Conservation (phyloP, 129 eudicot genomes). For the Arctium lappa region DNA sequence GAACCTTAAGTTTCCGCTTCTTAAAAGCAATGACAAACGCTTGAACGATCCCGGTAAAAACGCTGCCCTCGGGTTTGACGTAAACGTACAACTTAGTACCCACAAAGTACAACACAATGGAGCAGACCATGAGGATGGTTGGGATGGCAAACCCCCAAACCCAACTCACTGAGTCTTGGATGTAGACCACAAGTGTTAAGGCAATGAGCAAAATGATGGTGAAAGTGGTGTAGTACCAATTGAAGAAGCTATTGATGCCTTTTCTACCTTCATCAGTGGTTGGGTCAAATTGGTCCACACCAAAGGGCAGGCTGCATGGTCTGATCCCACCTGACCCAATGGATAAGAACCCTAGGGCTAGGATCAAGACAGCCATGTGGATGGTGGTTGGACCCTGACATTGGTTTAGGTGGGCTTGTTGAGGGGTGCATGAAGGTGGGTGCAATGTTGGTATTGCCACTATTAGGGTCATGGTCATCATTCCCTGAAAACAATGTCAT, state of each 20-base stretch:
- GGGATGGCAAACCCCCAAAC: conserved; percentile 70
- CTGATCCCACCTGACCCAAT: conserved; percentile 78
- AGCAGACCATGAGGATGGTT: conserved; percentile 52
- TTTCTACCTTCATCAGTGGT: conserved; percentile 80
- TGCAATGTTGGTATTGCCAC: conserved; percentile 48
- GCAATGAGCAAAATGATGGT: conserved; percentile 59
- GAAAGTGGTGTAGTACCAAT: conserved; percentile 88
- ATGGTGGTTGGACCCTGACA: conserved; percentile 46
- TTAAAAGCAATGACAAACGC: conserved; percentile 62
- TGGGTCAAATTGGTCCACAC: conserved; percentile 88
- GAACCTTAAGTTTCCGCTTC: conserved; percentile 58
- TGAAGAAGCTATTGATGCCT: conserved; percentile 85
- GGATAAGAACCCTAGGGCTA: conserved; percentile 48
- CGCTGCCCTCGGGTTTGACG: conserved; percentile 69
- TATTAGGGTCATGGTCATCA: conserved; percentile 64
- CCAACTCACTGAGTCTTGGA: conserved; percentile 84
- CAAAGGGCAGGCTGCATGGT: conserved; percentile 91
- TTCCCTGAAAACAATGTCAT: conserved; percentile 55
- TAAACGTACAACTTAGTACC: conserved; percentile 61
- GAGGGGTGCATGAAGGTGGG: conserved; percentile 58
- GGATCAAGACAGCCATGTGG: conserved; percentile 53
- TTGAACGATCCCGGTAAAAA: conserved; percentile 61
- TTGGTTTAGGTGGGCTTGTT: conserved; percentile 31
- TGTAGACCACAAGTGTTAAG: conserved; percentile 68
- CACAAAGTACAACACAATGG: conserved; percentile 57